A percentile compares a stretch with the other conserved stretches of the same genome.
phyloP scores from a whole-genome alignment of 2,329 filamentous ascomycete genomes.

The Colletotrichum sp. region DNA sequence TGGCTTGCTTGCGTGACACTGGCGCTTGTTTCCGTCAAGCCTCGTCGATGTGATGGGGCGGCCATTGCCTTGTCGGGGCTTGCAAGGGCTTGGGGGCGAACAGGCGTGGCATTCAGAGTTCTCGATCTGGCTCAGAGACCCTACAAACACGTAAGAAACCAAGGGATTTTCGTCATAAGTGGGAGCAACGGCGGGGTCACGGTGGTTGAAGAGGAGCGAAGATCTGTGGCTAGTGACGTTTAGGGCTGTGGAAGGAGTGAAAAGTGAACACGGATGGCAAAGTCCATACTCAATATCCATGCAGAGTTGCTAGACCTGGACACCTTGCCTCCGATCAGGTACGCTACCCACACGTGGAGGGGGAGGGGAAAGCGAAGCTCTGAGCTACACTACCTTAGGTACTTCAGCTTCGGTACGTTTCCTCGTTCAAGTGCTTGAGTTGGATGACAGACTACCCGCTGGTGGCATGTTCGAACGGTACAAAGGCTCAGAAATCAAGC shows the following conservation, averaged over 20 bases:
- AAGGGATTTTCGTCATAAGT: conserved; percentile 7
- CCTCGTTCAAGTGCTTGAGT: background rate
- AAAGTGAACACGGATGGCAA: background rate
- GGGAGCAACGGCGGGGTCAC: conserved; percentile 1
- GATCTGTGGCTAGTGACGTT: conserved; percentile 24
- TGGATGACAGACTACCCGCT: background rate
- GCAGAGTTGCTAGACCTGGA: background rate
- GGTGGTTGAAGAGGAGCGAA: conserved; percentile 7
- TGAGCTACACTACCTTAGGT: background rate
- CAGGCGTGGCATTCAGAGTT: background rate
- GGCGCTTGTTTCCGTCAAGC: conserved; percentile 17
- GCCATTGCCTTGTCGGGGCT: background rate
- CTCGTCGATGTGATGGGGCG: background rate
- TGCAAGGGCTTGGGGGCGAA: background rate
- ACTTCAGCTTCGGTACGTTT: background rate
- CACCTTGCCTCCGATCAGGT: conserved; percentile 6
- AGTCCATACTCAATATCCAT: background rate
- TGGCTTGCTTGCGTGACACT: conserved; percentile 8
- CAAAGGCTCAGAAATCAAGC: background rate
- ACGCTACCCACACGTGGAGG: conserved; percentile 9
- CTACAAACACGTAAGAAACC: background rate
- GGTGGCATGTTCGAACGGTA: background rate
- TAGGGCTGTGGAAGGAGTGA: conserved; percentile 4
- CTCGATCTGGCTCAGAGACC: background rate
- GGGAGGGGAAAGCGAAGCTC: background rate